A percentile compares a stretch with the other conserved stretches of the same genome.
phyloP scores from a whole-genome alignment of 768 basidiomycete genomes.

The Rhizopogon vinicolor region DNA sequence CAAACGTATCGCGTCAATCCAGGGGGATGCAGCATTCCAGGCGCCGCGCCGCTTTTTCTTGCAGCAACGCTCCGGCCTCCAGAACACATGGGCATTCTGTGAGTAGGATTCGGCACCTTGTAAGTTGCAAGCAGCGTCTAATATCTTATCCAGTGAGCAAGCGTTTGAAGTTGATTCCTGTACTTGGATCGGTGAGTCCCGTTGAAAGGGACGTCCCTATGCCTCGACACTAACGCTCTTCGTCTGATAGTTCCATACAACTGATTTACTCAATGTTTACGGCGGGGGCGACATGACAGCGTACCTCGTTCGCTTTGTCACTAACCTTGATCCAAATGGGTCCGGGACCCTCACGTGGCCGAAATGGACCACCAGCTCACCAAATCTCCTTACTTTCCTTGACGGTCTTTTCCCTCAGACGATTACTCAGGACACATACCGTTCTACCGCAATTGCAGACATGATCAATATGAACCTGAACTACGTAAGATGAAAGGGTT shows the following conservation, averaged over 20 bases:
- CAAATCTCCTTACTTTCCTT: conserved; percentile 15
- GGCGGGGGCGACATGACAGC: conserved; percentile 4
- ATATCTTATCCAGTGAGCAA: conserved; percentile 33
- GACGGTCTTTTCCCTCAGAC: conserved; percentile 10
- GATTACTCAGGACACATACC: conserved; percentile 18
- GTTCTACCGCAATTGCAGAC: conserved; percentile 9
- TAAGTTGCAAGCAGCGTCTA: neutral
- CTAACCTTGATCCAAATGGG: no score
- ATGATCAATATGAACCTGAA: conserved; percentile 3
- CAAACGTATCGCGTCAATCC: conserved; percentile 47
- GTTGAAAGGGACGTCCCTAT: neutral
- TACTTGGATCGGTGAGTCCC: conserved; percentile 39
- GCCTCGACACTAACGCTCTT: neutral
- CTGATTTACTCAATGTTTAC: conserved; percentile 25
- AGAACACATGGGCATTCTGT: conserved; percentile 34
- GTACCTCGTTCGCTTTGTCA: no score
- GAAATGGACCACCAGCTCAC: conserved; percentile 9
- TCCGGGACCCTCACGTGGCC: conserved; percentile 14
- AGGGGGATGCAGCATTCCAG: conserved; percentile 48
- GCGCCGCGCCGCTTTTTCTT: conserved; percentile 45
- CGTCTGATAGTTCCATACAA: conserved; percentile 30
- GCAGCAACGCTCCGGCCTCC: conserved; percentile 30
- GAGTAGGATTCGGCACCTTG: neutral
- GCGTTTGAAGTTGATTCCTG: conserved; percentile 38
- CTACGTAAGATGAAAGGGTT: conserved; percentile 5